Base-by-base conservation (phyloP, 768 basidiomycete species). In the Tulasnella sp. region DNA sequence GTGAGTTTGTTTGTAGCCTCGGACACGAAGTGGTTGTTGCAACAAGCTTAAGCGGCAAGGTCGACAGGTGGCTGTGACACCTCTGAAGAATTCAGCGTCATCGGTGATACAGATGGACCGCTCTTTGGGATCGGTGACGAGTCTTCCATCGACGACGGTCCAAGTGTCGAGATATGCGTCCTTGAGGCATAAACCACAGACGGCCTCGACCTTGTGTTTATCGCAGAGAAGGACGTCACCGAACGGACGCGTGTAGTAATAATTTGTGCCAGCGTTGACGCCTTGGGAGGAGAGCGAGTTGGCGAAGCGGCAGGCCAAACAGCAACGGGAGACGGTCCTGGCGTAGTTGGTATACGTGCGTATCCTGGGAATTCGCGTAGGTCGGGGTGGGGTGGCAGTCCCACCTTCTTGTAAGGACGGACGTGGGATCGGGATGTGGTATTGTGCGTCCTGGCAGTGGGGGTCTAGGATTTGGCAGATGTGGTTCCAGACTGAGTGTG, bases 171-270 rank as follows among this genome's bases (percentile, higher is more conserved):
- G 27, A 15, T 37, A 36, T 19, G 17, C 17, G 49, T 58, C 57
- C 29, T 58, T 58, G 3, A 58, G 49, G 40, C 57, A 58, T n/a
- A 41, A 27, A 36, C 57, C 57, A 31, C 57, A 58, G 23, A 58
- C 35, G 23, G 11, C 2, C 34, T 49, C 57, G 9, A 23, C 48
- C 21, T 49, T 27, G 32, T 34, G 48, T 29, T 29, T 27, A 49
- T 43, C 27, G 31, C 57, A 58, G 9, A 49, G 11, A 15, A 23
- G 36, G 6, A 58, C 37, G 17, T 51, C 32, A 17, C 42, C 43
- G 25, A 57, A 49, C 25, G 35, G 48, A 32, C 55, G 55, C 42
- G 55, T 29, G 29, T 27, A 46, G 41, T 25, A 32, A n/a, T 25
- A 34, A 9, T 25, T 34, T 17, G 34, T 46, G 29, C 31, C 55